Evolutionary conservation across 2,329 filamentous ascomycete species (phyloP).

Genomic region (Diaporthe citrichinensis): DNA sequence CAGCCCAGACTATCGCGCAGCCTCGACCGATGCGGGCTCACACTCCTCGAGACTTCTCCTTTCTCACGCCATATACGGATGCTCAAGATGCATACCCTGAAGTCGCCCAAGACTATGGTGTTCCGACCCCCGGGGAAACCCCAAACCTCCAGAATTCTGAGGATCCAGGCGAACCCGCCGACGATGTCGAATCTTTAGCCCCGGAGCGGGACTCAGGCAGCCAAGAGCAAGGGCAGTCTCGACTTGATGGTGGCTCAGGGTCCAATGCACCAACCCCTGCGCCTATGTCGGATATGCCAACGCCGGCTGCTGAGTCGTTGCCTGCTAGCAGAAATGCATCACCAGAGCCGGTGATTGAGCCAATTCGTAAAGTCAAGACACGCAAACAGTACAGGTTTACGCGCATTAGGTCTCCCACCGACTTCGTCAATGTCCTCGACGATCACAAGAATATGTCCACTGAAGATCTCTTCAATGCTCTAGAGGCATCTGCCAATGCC

Average conservation of each 20-base stretch:
- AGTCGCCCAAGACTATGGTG: conserved; percentile 32
- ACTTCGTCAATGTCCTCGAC: conserved; percentile 63
- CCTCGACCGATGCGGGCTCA: conserved; percentile 33
- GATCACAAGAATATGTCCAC: conserved; percentile 64
- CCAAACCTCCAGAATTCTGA: conserved; percentile 36
- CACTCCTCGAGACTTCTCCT: conserved; percentile 35
- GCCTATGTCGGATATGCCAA: conserved; percentile 45
- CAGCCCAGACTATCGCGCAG: conserved; percentile 26
- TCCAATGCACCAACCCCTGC: conserved; percentile 41
- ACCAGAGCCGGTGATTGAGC: conserved; percentile 37
- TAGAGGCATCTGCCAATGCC: conserved; percentile 61
- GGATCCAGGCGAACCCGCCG: conserved; percentile 27
- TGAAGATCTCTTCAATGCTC: conserved; percentile 59
- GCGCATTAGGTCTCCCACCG: conserved; percentile 65
- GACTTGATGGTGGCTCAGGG: conserved; percentile 38
- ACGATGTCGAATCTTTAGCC: conserved; percentile 36
- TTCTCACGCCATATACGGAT: conserved; percentile 39
- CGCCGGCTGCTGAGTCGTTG: conserved; percentile 37
- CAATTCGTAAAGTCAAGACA: conserved; percentile 40
- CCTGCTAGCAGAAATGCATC: conserved; percentile 38
- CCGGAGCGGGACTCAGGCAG: conserved; percentile 31
- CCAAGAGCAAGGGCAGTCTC: conserved; percentile 29
- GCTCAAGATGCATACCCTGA: conserved; percentile 38
- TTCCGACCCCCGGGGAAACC: conserved; percentile 37
- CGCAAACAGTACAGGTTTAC: conserved; percentile 60